A percentile compares a stretch with the other conserved stretches of the same genome.
Conservation (phyloP, 495 filamentous ascomycete genomes). For the Chaetomium cochliodes region DNA sequence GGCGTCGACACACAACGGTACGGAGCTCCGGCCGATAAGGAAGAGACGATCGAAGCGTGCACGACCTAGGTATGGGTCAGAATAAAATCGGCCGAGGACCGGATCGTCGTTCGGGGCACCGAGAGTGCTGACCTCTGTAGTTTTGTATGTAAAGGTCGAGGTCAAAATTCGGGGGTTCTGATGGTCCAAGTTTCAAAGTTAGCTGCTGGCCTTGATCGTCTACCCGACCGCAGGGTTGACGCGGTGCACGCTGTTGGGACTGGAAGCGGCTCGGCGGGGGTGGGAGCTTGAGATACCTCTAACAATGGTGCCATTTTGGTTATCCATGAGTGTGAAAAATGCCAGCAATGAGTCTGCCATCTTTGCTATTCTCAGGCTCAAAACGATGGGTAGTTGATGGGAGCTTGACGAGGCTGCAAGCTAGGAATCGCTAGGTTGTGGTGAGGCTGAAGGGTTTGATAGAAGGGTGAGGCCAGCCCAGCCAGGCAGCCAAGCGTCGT, state of each 20-base stretch:
- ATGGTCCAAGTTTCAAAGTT: background rate
- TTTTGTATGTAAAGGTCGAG: conserved; percentile 89
- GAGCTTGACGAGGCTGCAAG: conserved; percentile 10
- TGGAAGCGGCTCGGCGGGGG: background rate
- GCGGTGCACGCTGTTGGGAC: background rate
- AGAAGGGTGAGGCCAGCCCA: conserved; percentile 6
- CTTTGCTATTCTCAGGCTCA: background rate
- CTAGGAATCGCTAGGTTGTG: conserved; percentile 8
- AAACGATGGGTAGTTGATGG: background rate
- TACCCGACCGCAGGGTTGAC: background rate
- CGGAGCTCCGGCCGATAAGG: conserved; percentile 75
- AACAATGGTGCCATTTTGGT: conserved; percentile 47
- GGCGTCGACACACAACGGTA: conserved; percentile 74
- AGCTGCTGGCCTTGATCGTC: conserved; percentile 4
- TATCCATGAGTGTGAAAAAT: conserved; percentile 49
- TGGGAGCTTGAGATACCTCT: conserved; percentile 38
- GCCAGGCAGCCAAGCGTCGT: conserved; percentile 10
- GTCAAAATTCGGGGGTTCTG: conserved; percentile 86
- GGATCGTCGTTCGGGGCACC: background rate
- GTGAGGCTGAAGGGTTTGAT: conserved; percentile 26
- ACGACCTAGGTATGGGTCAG: conserved; percentile 49
- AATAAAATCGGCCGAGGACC: background rate
- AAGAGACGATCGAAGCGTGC: conserved; percentile 76
- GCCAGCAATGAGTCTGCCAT: conserved; percentile 34
- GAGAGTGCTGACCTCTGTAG: conserved; percentile 65